Conservation (phyloP, 352 stramenopile genomes). For the Phytopythium delawarense region DNA sequence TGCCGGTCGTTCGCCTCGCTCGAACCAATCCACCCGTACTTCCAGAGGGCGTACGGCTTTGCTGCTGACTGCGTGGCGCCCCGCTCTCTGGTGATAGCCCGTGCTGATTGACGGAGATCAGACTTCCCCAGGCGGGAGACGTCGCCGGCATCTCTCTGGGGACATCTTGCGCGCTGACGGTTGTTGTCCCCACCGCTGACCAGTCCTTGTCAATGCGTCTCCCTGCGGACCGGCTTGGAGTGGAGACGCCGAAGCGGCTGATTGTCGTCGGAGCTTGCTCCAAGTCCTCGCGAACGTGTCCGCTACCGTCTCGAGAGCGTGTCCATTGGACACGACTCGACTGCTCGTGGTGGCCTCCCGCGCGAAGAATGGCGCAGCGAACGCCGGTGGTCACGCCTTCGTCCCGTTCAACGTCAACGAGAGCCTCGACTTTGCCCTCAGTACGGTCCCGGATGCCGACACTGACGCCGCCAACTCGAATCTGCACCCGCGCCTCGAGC, state of each 20-base stretch:
- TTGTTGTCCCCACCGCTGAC: slow-evolving; percentile 34
- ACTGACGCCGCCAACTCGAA: slow-evolving; percentile 28
- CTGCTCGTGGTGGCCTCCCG: slow-evolving; percentile 49
- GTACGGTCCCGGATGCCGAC: slow-evolving; percentile 20
- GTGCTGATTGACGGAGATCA: slow-evolving; percentile 63
- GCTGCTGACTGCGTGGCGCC: slow-evolving; percentile 41
- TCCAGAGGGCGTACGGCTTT: slow-evolving; percentile 63
- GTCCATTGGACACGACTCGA: slow-evolving; percentile 47
- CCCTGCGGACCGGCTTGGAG: slow-evolving; percentile 46
- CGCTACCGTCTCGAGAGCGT: slow-evolving; percentile 40
- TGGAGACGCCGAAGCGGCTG: slow-evolving; percentile 41
- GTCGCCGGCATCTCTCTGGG: slow-evolving; percentile 51
- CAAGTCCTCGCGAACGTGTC: slow-evolving; percentile 64
- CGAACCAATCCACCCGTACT: slow-evolving; percentile 55
- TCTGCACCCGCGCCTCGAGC: slow-evolving; percentile 28
- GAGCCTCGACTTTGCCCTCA: slow-evolving; percentile 37
- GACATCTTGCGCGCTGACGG: slow-evolving; percentile 62
- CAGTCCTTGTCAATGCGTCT: slow-evolving; percentile 57
- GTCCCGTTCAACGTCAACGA: slow-evolving; percentile 31
- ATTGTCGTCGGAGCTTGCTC: slow-evolving; percentile 60
- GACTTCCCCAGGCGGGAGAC: slow-evolving; percentile 45
- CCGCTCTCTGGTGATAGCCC: slow-evolving; percentile 83
- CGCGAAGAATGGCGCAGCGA: slow-evolving; percentile 35
- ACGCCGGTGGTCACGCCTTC: slow-evolving; percentile 15
- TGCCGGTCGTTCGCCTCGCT: slow-evolving; percentile 35